Evolutionary conservation across 371 early-diverging fungal species (phyloP).

Genomic region (Fennellomyces sp.): DNA sequence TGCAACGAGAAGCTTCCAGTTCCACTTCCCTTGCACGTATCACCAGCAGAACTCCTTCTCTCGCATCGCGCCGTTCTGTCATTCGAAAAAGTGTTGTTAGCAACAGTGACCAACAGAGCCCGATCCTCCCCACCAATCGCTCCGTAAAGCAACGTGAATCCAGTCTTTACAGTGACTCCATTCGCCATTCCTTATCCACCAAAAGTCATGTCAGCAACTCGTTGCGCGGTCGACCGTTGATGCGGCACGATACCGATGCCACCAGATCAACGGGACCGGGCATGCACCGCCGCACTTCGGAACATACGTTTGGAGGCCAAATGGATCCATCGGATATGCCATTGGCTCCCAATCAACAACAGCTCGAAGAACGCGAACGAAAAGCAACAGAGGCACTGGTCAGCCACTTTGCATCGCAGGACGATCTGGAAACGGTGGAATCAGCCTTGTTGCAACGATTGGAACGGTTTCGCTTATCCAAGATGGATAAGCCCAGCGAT

Average conservation of each 20-base stretch:
- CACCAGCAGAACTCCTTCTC: neutral
- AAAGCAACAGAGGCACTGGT: conserved; percentile 14
- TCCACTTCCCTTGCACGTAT: conserved; percentile 9
- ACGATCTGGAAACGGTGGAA: conserved; percentile 30
- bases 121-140: conserved; percentile 32
- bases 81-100: conserved; percentile 18
- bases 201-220: conserved; percentile 25
- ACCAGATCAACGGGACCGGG: neutral
- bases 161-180: conserved; percentile 38
- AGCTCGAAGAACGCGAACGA: conserved; percentile 2
- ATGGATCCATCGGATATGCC: neutral
- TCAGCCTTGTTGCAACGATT: conserved; percentile 35
- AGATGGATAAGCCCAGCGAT: conserved; percentile 38
- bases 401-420: conserved; percentile 4
- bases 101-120: conserved; percentile 13
- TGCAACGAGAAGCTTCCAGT: neutral
- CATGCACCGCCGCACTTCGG: neutral
- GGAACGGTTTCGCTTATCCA: conserved; percentile 28
- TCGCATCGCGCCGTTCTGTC: conserved; percentile 2
- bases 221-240: conserved; percentile 17
- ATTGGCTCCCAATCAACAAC: neutral
- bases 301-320: too few species aligned
- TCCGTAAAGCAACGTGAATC: conserved; percentile 36
- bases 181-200: conserved; percentile 38
- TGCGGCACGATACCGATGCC: conserved; percentile 18